Evolutionary conservation across 129 eudicot genomes (phyloP), one percentile per base, ranked within the genome.

Genomic region (Tagetes patula): DNA sequence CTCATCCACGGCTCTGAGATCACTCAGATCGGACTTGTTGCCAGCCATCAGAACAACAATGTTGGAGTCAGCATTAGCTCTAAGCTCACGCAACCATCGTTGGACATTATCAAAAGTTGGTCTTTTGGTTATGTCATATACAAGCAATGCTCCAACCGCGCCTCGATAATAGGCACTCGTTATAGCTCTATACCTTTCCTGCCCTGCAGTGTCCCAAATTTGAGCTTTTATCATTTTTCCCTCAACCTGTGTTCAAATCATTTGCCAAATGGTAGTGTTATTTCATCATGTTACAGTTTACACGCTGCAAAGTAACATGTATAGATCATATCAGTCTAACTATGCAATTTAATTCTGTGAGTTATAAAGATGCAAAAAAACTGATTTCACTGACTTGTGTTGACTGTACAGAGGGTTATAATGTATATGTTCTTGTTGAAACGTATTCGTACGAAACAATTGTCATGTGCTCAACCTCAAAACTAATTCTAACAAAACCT

Each of bases 191-290:
- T 90, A 90, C 72, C 96, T 85, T 66, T 90, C 96, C 31, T 90
- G 96, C 11, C 96, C 96, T 42, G 96, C 96, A 54, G 96, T 89
- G 75, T 89, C 96, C 96, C 96, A 89, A 72, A 89, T 89, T 60
- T 90, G 96, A 40, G 96, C 96, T 87, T 90, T 90, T n/a, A 90
- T 87, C 5, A 92, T 90, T 82, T 85, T 87, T 69, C 91, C 96
- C 8, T 90, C 96, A 36, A 90, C 86, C 94, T 90, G 84, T n/a
- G 56, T 46, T 64, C 41, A 34, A 50, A 40, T 58, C 32, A 76
- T 67, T 11, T 6, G 69, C 10, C n/a, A 55, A 55, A 76, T 42
- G 20, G 30, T 54, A 56, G 40, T 37, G 20, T 59, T 4, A 46
- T 33, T 43, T 71, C 54, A 55, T 54, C 40, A 13, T 9, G 54